Conservation (phyloP, 257 asterid genomes). For the Solanum piurae region DNA sequence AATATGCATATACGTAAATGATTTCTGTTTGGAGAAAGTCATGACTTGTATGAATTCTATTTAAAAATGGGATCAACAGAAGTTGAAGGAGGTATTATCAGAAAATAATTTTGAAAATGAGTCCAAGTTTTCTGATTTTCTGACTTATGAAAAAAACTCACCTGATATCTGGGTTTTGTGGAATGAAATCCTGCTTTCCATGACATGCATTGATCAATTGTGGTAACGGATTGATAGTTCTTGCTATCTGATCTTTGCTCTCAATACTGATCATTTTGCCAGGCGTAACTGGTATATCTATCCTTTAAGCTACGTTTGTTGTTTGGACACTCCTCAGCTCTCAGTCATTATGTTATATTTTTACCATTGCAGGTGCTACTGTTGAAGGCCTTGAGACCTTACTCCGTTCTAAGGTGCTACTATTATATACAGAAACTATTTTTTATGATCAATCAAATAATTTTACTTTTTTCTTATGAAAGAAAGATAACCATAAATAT, state of each 20-base stretch:
- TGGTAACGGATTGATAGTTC: neutral
- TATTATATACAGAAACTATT: neutral
- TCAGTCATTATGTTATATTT: neutral
- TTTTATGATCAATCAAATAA: neutral
- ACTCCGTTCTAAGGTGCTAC: slow-evolving; percentile 74
- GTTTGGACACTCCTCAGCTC: neutral
- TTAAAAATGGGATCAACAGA: neutral
- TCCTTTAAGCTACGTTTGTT: neutral
- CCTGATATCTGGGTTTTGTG: neutral
- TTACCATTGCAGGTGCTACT: slow-evolving; percentile 63
- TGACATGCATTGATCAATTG: neutral
- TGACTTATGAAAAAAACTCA: neutral
- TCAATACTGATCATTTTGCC: neutral
- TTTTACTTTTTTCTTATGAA: neutral
- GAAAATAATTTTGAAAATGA: neutral
- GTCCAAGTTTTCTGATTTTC: neutral
- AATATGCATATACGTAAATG: neutral
- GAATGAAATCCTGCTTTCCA: neutral
- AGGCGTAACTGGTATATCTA: neutral
- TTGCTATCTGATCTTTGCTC: neutral
- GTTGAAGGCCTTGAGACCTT: slow-evolving; percentile 76
- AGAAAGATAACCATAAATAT: neutral
- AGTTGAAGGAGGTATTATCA: neutral
- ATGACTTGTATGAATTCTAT: neutral
- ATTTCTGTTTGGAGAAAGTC: neutral